Evolutionary conservation across 1,139 yeast genomes (phyloP), one percentile per base, ranked within the genome.

Genomic region (Williopsis jadinii): DNA sequence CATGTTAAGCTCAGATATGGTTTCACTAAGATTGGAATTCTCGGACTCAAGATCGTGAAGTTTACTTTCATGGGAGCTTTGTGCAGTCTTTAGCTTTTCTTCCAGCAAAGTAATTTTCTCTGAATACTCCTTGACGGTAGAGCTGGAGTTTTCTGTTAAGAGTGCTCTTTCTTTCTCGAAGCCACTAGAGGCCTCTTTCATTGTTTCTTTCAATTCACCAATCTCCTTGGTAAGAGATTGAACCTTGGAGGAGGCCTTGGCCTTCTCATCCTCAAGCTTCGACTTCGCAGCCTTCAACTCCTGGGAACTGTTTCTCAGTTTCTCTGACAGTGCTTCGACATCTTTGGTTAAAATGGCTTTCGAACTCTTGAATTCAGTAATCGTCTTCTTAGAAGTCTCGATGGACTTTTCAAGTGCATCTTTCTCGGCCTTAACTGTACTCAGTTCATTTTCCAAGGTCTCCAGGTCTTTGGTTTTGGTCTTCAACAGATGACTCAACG

Each of bases 91-190:
- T 33, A 57, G 9, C 8, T 58, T 54, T 28, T 55, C 64, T 42
- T 65, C 68, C 15, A 68, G 49, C 30, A 41, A 46, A 3, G 55
- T 60, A n/a, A 73, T 68, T 50, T 67, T 73, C 37, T 70, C 73
- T 9, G 73, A 63, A 47, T 73, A 75, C 43, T 73, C 75, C 50
- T 69, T 62, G 6, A 71, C 63, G 0, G 71, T 62, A 2, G 74
- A 62, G 40, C 73, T 77, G 1, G 83, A 75, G 41, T 63, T 73
- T 46, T 72, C 71, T 45, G 67, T 69, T 15, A 72, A 53, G 54
- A 71, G 59, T 10, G 61, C 64, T 39, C 80, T 59, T 51, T 77
- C 82, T 34, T 62, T 66, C 43, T 75, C 80, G 41, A 77, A 68
- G 37, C 70, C 80, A 38, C 61, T 51, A 0, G 54, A 53, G 46